Base-by-base conservation (phyloP, 2,329 filamentous ascomycete species). In the Magnaporthiopsis incrustans region DNA sequence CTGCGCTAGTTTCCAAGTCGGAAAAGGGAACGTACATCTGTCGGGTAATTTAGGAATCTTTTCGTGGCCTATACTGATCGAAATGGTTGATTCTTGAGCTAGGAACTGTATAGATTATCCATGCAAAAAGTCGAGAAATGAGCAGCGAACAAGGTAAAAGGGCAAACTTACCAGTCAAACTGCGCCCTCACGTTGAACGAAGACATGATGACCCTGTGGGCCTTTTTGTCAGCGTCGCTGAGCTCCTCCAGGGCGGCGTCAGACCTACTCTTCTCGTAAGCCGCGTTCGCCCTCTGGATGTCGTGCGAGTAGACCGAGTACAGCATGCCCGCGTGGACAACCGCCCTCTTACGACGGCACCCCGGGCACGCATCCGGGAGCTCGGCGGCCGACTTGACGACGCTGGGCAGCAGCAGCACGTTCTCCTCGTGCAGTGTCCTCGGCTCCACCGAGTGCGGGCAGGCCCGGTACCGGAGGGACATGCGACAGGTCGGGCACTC, bases 141-240 rank as follows among this genome's bases (percentile, higher is more conserved):
- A 33, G 38, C 11, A 22, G 11, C 15, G 27, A 25, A 6, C 4
- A 18, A 38, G 6, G 14, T 3, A 4, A 35, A 30, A 60, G 27
- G n/a, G 27, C 3, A 60, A 60, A 62, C 61, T 62, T 57, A 62
- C 61, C 61, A 62, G 61, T 58, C 61, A 32, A 62, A 58, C 61
- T 62, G 61, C 3, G 30, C 53, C 22, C 7, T 44, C 4, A 57
- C 12, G 22, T 35, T 62, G 22, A 57, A 63, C 8, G 53, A 63
- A 12, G n/a, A 38, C 56, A 57, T 14, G 14, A 59, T 2, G 10
- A 63, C 58, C 15, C 10, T 7, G 22, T 63, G 61, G 22, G 32
- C 32, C 61, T 58, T 38, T 14, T 44, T 58, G 25, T 63, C 61
- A 27, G 33, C 26, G 10, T 32, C 61, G 15, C 33, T 63, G 30